Evolutionary conservation across 352 stramenopile species (phyloP).

Genomic region (Pilasporangium apinafurcum): DNA sequence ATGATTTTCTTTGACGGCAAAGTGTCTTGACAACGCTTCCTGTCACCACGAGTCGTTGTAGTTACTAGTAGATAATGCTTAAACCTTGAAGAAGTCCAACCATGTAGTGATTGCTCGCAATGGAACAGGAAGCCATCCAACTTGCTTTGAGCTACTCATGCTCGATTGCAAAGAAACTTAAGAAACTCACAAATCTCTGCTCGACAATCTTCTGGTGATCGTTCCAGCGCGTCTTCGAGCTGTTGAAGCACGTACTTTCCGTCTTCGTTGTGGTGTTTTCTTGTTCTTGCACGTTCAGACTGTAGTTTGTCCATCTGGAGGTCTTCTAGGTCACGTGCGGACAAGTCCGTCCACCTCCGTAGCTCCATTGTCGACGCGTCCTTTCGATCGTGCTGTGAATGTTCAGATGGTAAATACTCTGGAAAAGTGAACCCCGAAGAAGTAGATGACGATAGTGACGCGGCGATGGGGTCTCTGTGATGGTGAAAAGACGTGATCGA

Average conservation of each 20-base stretch:
- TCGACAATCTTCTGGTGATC: conserved; percentile 42
- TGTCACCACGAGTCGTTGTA: no score
- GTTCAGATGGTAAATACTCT: no score
- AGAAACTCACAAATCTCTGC: conserved; percentile 41
- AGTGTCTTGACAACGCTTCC: no score
- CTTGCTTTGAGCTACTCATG: background rate
- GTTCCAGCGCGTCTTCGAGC: conserved; percentile 43
- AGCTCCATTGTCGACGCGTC: conserved; percentile 15
- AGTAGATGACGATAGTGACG: background rate
- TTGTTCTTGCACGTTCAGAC: background rate
- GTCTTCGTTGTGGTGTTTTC: background rate
- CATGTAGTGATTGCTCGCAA: conserved; percentile 1
- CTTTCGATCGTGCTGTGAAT: background rate
- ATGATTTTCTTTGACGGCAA: no score
- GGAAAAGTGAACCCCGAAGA: background rate
- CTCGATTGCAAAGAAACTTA: conserved; percentile 22
- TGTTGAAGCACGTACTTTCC: conserved; percentile 19
- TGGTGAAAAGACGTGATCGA: background rate
- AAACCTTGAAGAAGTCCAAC: conserved; percentile 5
- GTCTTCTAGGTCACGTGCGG: conserved; percentile 28
- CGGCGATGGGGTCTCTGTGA: background rate
- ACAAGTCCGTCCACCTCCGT: conserved; percentile 41
- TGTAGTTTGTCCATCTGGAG: conserved; percentile 11
- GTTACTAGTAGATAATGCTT: no score
- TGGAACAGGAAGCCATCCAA: background rate